Conservation (phyloP, 73 alveolate genomes). For the Tetrahymena elliotti region DNA sequence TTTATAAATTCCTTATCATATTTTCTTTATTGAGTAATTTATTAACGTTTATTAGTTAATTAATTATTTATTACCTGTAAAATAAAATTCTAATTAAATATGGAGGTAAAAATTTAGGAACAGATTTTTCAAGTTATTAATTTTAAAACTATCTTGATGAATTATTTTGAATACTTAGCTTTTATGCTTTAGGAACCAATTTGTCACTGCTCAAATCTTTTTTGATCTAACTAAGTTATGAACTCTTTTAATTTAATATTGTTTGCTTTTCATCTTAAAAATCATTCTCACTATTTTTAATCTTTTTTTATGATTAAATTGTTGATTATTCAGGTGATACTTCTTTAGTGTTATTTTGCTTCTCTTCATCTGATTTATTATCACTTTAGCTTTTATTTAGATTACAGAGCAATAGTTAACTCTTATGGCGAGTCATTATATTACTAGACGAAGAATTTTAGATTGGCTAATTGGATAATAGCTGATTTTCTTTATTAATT, state of each 20-base stretch:
- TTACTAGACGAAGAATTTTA: not conserved
- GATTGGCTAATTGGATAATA: not conserved
- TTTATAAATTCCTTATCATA: too few species aligned
- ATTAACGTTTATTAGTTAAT: too few species aligned
- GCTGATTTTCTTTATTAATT: not conserved
- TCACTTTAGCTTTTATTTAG: too few species aligned
- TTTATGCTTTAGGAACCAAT: not conserved
- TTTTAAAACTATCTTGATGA: too few species aligned
- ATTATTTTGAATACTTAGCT: too few species aligned
- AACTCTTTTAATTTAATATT: too few species aligned
- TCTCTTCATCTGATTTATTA: not conserved
- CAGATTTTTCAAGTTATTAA: too few species aligned
- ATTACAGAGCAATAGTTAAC: not conserved
- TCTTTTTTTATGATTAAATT: too few species aligned
- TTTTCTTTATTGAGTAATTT: too few species aligned
- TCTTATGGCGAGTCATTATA: not conserved
- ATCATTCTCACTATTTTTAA: not conserved
- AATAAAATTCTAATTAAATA: too few species aligned
- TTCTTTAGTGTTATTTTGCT: not conserved
- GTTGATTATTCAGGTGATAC: not conserved
- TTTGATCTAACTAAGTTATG: not conserved
- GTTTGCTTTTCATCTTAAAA: not conserved
- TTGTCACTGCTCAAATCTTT: not conserved
- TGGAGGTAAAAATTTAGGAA: too few species aligned
- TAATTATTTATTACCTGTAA: too few species aligned